Evolutionary conservation across 2,329 filamentous ascomycete species (phyloP).

Genomic region (Beauveria bassiana): DNA sequence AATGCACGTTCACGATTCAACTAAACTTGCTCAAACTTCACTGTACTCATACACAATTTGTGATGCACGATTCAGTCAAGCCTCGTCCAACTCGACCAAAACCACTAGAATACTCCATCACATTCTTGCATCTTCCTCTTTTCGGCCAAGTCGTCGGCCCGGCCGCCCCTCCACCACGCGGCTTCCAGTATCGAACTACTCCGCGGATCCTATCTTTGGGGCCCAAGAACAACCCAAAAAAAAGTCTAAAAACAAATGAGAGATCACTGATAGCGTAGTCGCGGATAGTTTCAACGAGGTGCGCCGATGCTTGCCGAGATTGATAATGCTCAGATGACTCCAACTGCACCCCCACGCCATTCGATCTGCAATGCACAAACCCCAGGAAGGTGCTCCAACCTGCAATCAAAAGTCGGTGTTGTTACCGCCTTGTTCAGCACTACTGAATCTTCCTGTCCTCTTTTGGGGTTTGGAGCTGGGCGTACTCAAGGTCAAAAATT

Average conservation of each 20-base stretch:
- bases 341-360: background rate
- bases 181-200: background rate
- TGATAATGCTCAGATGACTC: conserved; percentile 7
- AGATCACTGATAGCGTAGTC: background rate
- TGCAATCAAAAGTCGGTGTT: too few species aligned
- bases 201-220: background rate
- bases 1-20: too few species aligned
- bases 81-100: background rate
- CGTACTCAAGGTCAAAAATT: background rate
- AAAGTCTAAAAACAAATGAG: too few species aligned
- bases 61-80: too few species aligned
- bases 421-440: too few species aligned
- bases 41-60: too few species aligned
- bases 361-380: background rate
- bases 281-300: background rate
- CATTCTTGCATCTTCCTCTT: background rate
- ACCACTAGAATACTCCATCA: background rate
- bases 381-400: background rate
- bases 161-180: background rate
- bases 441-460: background rate
- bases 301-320: conserved; percentile 7
- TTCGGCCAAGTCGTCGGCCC: background rate
- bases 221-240: background rate
- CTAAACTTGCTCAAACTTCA: too few species aligned
- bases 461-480: background rate